Conservation (phyloP, 1,139 yeast species). For the Pneumocystis sp. region DNA sequence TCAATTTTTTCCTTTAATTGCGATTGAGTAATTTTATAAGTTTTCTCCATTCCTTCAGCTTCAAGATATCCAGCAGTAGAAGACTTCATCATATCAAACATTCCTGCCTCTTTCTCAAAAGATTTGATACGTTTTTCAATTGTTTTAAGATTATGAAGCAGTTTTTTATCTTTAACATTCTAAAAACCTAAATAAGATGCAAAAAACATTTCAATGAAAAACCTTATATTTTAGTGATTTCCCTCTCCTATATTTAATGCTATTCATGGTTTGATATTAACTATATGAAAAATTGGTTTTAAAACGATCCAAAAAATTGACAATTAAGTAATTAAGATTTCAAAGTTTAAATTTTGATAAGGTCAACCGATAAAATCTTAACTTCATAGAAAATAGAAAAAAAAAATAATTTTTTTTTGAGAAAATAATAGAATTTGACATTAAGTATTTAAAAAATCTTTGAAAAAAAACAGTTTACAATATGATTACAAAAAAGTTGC, state of each 20-base stretch:
- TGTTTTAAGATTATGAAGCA: constrained; percentile 49
- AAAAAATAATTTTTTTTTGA: too few relatives aligned
- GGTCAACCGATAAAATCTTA: neutral
- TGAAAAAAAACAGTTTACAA: neutral
- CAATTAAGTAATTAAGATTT: neutral
- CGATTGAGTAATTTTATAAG: constrained; percentile 68
- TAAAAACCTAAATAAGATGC: neutral
- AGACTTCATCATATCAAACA: constrained; percentile 69
- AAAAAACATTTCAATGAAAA: neutral
- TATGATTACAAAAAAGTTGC: constrained; percentile 40
- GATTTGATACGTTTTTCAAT: constrained; percentile 53
- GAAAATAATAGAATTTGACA: neutral
- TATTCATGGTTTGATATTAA: neutral
- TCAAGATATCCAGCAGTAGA: constrained; percentile 79
- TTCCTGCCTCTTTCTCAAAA: constrained; percentile 67
- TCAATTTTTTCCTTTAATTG: constrained; percentile 75
- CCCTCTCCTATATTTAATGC: neutral
- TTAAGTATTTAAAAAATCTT: neutral
- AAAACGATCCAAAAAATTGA: neutral
- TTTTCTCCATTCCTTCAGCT: constrained; percentile 86
- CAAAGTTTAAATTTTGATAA: neutral
- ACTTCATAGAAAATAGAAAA: neutral
- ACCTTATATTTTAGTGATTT: neutral
- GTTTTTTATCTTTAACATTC: constrained; percentile 40
- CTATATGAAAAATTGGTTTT: neutral